A percentile compares a stretch with the other conserved stretches of the same genome.
phyloP scores from a whole-genome alignment of 768 basidiomycete genomes.

The Neoboletus subvelutipes region DNA sequence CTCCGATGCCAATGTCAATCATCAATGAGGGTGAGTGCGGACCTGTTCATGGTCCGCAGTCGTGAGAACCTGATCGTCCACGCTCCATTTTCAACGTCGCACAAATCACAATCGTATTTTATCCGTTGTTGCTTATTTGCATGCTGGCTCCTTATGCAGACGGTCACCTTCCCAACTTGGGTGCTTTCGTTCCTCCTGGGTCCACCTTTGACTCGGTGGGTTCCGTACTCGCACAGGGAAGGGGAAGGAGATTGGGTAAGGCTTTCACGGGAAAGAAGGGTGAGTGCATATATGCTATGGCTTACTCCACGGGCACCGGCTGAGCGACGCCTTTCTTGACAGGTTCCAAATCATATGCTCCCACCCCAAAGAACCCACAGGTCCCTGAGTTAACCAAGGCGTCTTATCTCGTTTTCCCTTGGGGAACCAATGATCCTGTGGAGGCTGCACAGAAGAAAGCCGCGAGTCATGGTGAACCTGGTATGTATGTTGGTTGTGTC shows the following conservation, averaged over 20 bases:
- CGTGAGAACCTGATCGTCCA: slow-evolving; percentile 7
- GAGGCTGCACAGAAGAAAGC: slow-evolving; percentile 40
- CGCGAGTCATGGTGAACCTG: slow-evolving; percentile 6
- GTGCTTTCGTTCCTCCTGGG: slow-evolving; percentile 26
- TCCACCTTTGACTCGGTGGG: slow-evolving; percentile 17
- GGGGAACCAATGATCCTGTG: slow-evolving; percentile 84
- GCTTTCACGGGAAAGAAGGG: slow-evolving; percentile 14
- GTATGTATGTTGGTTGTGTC: slow-evolving; percentile 6
- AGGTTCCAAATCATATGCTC: slow-evolving; percentile 11
- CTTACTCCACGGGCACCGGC: too few relatives aligned
- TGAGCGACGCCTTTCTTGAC: background rate
- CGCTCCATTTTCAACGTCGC: background rate
- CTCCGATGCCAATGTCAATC: slow-evolving; percentile 41
- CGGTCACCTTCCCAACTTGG: slow-evolving; percentile 24
- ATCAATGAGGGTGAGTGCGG: slow-evolving; percentile 16
- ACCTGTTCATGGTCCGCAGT: background rate
- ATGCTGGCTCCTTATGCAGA: slow-evolving; percentile 3
- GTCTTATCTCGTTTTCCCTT: slow-evolving; percentile 69
- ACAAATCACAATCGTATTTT: background rate
- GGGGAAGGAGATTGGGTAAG: slow-evolving; percentile 15
- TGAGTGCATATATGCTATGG: background rate
- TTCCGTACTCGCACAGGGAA: background rate
- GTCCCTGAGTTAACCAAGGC: slow-evolving; percentile 34
- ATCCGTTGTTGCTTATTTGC: background rate
- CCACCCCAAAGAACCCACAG: slow-evolving; percentile 11